Conservation (phyloP, 768 basidiomycete species). For the Austroboletus eburneus region DNA sequence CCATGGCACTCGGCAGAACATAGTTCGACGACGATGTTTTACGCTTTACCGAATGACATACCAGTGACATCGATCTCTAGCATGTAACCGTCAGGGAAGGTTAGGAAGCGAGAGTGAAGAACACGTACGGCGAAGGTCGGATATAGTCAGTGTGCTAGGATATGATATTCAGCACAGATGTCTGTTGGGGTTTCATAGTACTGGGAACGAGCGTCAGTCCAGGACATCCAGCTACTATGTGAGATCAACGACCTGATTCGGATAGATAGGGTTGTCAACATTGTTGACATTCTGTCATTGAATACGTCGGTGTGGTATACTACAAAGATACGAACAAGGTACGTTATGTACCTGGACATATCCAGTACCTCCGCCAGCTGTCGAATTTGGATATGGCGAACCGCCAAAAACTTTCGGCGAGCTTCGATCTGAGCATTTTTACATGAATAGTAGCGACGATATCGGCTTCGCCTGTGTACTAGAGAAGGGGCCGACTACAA, state of each 20-base stretch:
- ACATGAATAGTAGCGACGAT: conserved; percentile 43
- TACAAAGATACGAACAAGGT: neutral
- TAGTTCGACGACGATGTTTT: conserved; percentile 38
- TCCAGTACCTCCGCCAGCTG: conserved; percentile 41
- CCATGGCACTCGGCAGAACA: conserved; percentile 37
- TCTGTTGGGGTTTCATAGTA: conserved; percentile 35
- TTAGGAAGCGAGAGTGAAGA: neutral
- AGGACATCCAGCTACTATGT: neutral
- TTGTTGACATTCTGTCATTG: conserved; percentile 22
- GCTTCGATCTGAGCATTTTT: conserved; percentile 45
- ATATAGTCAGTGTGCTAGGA: conserved; percentile 36
- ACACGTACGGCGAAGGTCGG: conserved; percentile 39
- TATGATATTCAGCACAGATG: conserved; percentile 37
- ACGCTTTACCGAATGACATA: conserved; percentile 37
- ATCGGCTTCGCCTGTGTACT: conserved; percentile 38
- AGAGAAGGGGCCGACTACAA: neutral
- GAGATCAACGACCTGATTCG: conserved; percentile 29
- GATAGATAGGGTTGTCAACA: conserved; percentile 41
- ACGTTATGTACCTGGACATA: conserved; percentile 36
- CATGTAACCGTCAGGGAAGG: neutral
- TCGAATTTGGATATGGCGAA: conserved; percentile 35
- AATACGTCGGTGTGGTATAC: neutral
- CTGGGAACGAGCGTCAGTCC: conserved; percentile 12
- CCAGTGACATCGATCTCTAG: conserved; percentile 40
- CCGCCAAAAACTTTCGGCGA: conserved; percentile 50